Evolutionary conservation across 2,329 filamentous ascomycete genomes (phyloP), one percentile per base, ranked within the genome.

Genomic region (Colletotrichum ledebouriae): DNA sequence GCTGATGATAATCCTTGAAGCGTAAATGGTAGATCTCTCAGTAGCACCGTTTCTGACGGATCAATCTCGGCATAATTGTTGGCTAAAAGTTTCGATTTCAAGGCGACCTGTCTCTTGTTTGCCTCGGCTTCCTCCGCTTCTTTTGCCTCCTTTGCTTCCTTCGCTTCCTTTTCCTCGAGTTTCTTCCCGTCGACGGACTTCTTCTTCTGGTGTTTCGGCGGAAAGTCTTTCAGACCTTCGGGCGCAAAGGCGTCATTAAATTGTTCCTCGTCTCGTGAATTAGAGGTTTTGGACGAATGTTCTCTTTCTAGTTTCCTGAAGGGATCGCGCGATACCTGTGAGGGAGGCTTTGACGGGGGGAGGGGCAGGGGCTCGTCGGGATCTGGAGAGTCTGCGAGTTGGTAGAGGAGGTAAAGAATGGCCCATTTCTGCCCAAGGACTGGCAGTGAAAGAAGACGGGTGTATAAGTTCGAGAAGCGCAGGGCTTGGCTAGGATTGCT

Each of bases 401-500:
- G 90, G 77, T 96, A 92, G 47, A 99, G 87, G 47, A 99, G 89
- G 77, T 97, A 97, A 20, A 99, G 85, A 72, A 99, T 98, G 3
- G 92, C 94, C 94, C 94, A 98, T 86, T 99, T 99, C 79, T 97
- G 92, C 75, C 93, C 92, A 50, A 99, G 86, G 6, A 98, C 94
- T 0, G 94, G 94, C 72, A 98, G 89, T n/a, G 93, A 92, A 29
- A 98, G 85, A 17, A 99, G 87, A 64, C 94, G 88, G 39, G 93
- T 94, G 80, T 98, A 97, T 33, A 99, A 87, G 76, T 97, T 97
- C 25, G 94, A 92, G 80, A 98, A 97, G 70, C 91, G 88, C 20
- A 95, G 85, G 3, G 94, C 94, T 79, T 94, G 92, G 71, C 87
- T 92, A 52, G 88, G 88, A 75, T 94, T 93, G 73, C 90, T 91